These are phyloP conservation scores for Cryptosporidium bovis DNA, from an alignment of 169 alveolate genomes.

Conservation along the genomic window DNA sequence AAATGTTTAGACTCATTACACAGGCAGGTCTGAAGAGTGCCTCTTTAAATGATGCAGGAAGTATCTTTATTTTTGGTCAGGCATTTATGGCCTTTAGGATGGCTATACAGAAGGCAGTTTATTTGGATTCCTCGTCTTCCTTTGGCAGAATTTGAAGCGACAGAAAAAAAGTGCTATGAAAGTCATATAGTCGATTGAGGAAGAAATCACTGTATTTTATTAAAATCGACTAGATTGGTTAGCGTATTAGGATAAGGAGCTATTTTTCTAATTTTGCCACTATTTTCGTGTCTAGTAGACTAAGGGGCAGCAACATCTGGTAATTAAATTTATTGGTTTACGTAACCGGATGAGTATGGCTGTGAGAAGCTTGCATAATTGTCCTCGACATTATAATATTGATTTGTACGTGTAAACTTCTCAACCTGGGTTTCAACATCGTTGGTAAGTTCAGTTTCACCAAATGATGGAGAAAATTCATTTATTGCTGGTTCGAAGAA, in stretches of 20 bases:
- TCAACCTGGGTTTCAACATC: slow-evolving; percentile 93
- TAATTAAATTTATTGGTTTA: slow-evolving; percentile 8
- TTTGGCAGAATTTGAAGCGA: slow-evolving; percentile 21
- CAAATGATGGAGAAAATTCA: slow-evolving; percentile 91
- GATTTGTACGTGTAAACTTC: slow-evolving; percentile 86
- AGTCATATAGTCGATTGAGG: not conserved
- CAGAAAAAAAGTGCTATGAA: not conserved
- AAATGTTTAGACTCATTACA: slow-evolving; percentile 46
- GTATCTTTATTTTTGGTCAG: slow-evolving; percentile 71
- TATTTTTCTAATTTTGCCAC: not conserved
- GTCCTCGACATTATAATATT: slow-evolving; percentile 75
- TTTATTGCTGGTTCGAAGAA: slow-evolving; percentile 92
- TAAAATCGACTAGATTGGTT: too few species aligned
- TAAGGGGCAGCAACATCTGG: not conserved
- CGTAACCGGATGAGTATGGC: slow-evolving; percentile 53
- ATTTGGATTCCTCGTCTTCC: slow-evolving; percentile 51
- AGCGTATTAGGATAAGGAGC: too few species aligned
- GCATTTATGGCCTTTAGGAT: slow-evolving; percentile 75
- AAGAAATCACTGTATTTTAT: not conserved
- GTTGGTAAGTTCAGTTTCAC: slow-evolving; percentile 91
- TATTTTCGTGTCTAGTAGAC: not conserved
- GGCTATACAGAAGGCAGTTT: slow-evolving; percentile 65
- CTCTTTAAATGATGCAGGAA: slow-evolving; percentile 67
- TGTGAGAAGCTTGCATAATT: slow-evolving; percentile 48
- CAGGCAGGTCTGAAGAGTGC: slow-evolving; percentile 61